Evolutionary conservation across 2,329 filamentous ascomycete species (phyloP), one percentile per base, ranked within the genome.

Genomic region (Fusarium verrucosum): DNA sequence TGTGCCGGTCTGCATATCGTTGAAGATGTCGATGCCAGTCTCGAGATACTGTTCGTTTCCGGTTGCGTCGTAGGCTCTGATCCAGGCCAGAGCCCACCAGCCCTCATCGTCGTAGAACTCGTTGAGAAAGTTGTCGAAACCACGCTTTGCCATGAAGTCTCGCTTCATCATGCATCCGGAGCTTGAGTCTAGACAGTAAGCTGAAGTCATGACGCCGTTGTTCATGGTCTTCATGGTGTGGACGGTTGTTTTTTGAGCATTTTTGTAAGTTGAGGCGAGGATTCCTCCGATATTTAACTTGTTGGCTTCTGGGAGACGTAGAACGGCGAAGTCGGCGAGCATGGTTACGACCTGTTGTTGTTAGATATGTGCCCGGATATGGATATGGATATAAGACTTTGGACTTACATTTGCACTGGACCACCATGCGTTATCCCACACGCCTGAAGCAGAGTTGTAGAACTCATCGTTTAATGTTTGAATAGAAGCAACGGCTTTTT

Each of bases 371-470:
- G n/a, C n/a, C n/a, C n/a, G n/a, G n/a, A 13, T 30, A n/a, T 41
- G 14, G 13, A 26, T 16, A 23, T 26, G 8, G 3, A 41, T 41
- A 20, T 17, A 11, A 20, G 26, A 23, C 14, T 32, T 25, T 25
- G 7, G 23, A 58, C 55, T 26, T 28, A 58, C 82, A 71, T 91
- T 92, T 40, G 85, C 90, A 50, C 84, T 83, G 71, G 92, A 91
- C 90, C 90, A 92, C 90, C 90, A 92, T 9, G 83, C 82, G 0
- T 83, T 83, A 51, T 85, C 76, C 87, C 87, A 92, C 13, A 90
- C 78, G 5, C 90, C 89, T 2, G 81, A 86, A 7, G 72, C 70
- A 4, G 75, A 55, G 70, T 89, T 83, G 73, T 91, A 91, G 83
- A 85, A 91, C 16, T 74, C 65, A 4, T 66, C 58, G 67, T 90